phyloP scores from a whole-genome alignment of 2,329 filamentous ascomycete species.

The Colletotrichum aenigma region DNA sequence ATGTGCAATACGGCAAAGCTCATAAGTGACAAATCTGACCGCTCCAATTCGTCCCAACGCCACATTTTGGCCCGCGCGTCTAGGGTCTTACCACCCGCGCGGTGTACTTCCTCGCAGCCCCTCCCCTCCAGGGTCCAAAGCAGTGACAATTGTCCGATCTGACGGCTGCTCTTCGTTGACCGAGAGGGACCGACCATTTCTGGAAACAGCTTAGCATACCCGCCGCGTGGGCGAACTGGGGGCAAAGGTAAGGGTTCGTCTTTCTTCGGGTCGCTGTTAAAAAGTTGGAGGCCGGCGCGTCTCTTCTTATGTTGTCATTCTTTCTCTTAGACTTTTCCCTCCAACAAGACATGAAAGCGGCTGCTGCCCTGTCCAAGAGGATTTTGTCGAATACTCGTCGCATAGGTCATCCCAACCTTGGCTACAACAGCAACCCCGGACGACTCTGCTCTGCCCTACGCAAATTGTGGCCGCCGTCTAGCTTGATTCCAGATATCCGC shows the following conservation, averaged over 20 bases:
- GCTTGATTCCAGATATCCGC: neutral
- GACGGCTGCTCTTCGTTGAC: neutral
- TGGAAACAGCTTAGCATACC: slow-evolving; percentile 10
- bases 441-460: neutral
- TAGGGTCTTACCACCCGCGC: neutral
- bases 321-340: neutral
- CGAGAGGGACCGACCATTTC: neutral
- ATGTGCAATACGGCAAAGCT: neutral
- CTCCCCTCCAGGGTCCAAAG: neutral
- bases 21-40: neutral
- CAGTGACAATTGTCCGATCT: neutral
- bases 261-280: neutral
- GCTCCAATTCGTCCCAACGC: neutral
- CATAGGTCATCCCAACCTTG: neutral
- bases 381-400: neutral
- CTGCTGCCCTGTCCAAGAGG: neutral
- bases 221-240: slow-evolving; percentile 3
- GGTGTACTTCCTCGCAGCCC: neutral
- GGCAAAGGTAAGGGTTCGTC: neutral
- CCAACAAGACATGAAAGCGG: neutral
- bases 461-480: neutral
- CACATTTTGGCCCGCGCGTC: neutral
- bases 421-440: neutral
- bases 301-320: neutral
- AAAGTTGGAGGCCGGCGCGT: neutral